Conservation (phyloP, 2,329 filamentous ascomycete species). For the Colletotrichum destructivum region DNA sequence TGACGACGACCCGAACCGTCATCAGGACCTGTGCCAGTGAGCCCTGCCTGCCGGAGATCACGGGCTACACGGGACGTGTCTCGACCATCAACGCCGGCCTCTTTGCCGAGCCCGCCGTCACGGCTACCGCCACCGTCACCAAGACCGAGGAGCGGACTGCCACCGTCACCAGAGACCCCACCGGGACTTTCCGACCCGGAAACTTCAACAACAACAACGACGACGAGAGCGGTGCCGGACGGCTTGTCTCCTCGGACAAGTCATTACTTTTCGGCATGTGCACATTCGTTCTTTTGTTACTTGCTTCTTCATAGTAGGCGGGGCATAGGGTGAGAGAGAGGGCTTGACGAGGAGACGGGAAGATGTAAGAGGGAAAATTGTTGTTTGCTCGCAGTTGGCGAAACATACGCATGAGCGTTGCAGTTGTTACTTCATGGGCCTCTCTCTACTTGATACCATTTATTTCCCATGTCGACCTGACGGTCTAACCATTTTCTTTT, state of each 20-base stretch:
- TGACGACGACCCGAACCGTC: slow-evolving; percentile 29
- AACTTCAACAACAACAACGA: slow-evolving; percentile 24
- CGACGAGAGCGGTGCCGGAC: slow-evolving; percentile 14
- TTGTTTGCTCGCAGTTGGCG: background rate
- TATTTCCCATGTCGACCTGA: background rate
- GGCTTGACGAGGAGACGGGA: too few relatives aligned
- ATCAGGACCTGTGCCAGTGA: slow-evolving; percentile 24
- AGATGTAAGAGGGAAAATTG: background rate
- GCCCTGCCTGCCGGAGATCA: slow-evolving; percentile 19
- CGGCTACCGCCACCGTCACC: slow-evolving; percentile 24
- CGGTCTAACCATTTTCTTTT: background rate
- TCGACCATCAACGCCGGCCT: slow-evolving; percentile 22
- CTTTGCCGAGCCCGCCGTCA: slow-evolving; percentile 15
- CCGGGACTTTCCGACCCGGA: background rate
- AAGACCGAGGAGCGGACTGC: slow-evolving; percentile 25
- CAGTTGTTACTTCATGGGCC: background rate
- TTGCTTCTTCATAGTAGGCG: slow-evolving; percentile 18
- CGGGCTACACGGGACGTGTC: slow-evolving; percentile 16
- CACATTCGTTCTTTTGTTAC: slow-evolving; percentile 24
- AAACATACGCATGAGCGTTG: background rate
- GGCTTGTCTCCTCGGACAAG: slow-evolving; percentile 26
- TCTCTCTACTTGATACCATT: background rate
- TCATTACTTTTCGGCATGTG: slow-evolving; percentile 8
- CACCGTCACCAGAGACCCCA: slow-evolving; percentile 20
- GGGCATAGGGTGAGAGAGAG: too few relatives aligned